phyloP scores from a whole-genome alignment of 345 rosid species.

The Citrus trifoliata region DNA sequence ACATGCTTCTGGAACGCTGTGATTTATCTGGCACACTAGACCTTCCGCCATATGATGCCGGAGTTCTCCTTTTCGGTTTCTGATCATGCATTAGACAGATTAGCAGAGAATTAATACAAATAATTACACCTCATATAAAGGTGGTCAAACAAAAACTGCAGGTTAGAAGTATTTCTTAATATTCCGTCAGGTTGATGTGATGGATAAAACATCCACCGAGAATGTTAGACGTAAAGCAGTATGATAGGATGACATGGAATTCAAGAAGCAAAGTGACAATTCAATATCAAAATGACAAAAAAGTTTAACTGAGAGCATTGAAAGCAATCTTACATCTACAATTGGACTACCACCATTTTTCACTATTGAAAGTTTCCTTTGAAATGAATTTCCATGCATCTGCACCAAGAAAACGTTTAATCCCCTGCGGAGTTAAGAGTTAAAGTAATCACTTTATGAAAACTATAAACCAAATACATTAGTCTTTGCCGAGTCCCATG shows the following conservation, averaged over 20 bases:
- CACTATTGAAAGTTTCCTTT: constrained; percentile 76
- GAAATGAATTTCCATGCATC: constrained; percentile 98
- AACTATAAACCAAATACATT: constrained; percentile 44
- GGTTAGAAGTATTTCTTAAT: not conserved
- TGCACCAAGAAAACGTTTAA: constrained; percentile 32
- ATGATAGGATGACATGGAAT: not conserved
- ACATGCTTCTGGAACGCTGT: constrained; percentile 97
- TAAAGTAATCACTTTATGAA: constrained; percentile 2
- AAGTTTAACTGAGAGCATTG: not conserved
- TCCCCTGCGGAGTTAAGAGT: constrained; percentile 7
- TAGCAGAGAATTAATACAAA: not conserved
- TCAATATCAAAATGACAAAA: constrained; percentile 1
- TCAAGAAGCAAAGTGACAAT: not conserved
- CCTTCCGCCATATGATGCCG: constrained; percentile 81
- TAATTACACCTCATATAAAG: not conserved
- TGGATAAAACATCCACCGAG: too few relatives aligned
- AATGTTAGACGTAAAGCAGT: not conserved
- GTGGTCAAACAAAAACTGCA: not conserved
- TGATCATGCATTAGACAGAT: constrained; percentile 22
- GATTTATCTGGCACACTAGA: constrained; percentile 82
- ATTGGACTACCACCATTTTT: constrained; percentile 69
- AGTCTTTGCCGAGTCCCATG: constrained; percentile 90
- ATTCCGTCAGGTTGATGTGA: not conserved
- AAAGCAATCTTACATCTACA: constrained; percentile 59
- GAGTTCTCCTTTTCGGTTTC: constrained; percentile 92